phyloP scores from a whole-genome alignment of 1,139 yeast species.

The Yamadazyma buinensis region DNA sequence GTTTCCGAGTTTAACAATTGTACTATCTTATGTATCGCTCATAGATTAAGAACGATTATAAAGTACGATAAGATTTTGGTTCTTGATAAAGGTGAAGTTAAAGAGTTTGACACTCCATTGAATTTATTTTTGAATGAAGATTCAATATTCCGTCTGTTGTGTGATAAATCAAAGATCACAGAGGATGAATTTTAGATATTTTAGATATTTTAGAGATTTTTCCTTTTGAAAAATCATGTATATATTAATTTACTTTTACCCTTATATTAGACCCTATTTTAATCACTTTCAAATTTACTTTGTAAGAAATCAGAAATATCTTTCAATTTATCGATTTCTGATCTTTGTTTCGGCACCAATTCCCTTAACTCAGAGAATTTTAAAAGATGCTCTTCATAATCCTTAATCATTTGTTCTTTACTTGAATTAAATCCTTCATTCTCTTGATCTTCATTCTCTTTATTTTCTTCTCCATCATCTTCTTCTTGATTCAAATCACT shows the following conservation, averaged over 20 bases:
- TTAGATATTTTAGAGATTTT: no score
- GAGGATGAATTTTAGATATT: conserved; percentile 2
- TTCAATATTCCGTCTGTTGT: conserved; percentile 39
- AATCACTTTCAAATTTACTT: no score
- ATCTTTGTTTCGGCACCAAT: conserved; percentile 28
- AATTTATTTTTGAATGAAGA: conserved; percentile 9
- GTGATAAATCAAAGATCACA: conserved; percentile 20
- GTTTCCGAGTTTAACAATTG: conserved; percentile 57
- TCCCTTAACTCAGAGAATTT: conserved; percentile 21
- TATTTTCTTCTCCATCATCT: conserved; percentile 9
- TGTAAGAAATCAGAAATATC: conserved; percentile 32
- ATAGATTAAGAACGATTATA: conserved; percentile 65
- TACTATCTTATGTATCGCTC: conserved; percentile 78
- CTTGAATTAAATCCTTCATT: conserved; percentile 1
- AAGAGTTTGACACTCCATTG: conserved; percentile 56
- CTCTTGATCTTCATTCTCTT: conserved; percentile 2
- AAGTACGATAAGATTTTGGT: conserved; percentile 65
- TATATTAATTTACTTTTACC: no score
- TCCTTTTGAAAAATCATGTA: no score
- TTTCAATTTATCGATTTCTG: conserved; percentile 28
- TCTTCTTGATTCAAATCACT: conserved; percentile 12
- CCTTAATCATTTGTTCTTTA: conserved; percentile 18
- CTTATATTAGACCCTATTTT: no score
- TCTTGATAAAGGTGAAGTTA: conserved; percentile 58
- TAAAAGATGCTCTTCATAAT: conserved; percentile 23